A percentile compares a stretch with the other conserved stretches of the same genome.
These are phyloP conservation scores for Yarrowia deformans DNA, from an alignment of 805 yeast species.

Conservation along the genomic window DNA sequence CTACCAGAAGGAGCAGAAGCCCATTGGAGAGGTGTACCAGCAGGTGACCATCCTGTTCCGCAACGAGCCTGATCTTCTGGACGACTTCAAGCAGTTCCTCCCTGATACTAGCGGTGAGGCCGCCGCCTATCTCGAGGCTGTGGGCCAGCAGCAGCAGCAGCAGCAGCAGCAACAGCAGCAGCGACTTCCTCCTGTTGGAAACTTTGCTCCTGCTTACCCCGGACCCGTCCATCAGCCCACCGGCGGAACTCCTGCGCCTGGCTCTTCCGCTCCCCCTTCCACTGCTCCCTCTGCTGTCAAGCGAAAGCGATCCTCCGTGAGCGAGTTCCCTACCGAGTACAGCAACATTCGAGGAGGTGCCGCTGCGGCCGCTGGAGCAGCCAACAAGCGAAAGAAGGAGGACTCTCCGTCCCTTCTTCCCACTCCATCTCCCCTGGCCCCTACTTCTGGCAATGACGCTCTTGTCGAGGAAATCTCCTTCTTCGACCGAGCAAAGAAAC, in stretches of 20 bases:
- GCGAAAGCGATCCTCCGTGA: slow-evolving; percentile 34
- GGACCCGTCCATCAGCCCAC: slow-evolving; percentile 31
- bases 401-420: slow-evolving; percentile 74
- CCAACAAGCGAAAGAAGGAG: slow-evolving; percentile 34
- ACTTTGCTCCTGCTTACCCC: slow-evolving; percentile 70
- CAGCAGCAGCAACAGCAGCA: slow-evolving; percentile 50
- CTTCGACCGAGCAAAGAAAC: slow-evolving; percentile 90
- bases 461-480: slow-evolving; percentile 85
- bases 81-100: slow-evolving; percentile 92
- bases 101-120: slow-evolving; percentile 71
- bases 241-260: slow-evolving; percentile 1
- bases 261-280: neutral
- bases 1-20: slow-evolving; percentile 94
- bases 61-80: slow-evolving; percentile 91
- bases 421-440: slow-evolving; percentile 74
- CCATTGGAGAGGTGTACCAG: slow-evolving; percentile 92
- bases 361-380: slow-evolving; percentile 33
- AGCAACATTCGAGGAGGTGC: slow-evolving; percentile 44
- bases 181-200: slow-evolving; percentile 88
- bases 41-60: slow-evolving; percentile 89
- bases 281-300: slow-evolving; percentile 18
- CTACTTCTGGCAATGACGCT: slow-evolving; percentile 61
- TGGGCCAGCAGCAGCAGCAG: slow-evolving; percentile 46
- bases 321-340: slow-evolving; percentile 34
- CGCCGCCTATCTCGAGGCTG: slow-evolving; percentile 25